phyloP scores from a whole-genome alignment of 2,329 filamentous ascomycete species.

The Lasiodiplodia hormozganensis region DNA sequence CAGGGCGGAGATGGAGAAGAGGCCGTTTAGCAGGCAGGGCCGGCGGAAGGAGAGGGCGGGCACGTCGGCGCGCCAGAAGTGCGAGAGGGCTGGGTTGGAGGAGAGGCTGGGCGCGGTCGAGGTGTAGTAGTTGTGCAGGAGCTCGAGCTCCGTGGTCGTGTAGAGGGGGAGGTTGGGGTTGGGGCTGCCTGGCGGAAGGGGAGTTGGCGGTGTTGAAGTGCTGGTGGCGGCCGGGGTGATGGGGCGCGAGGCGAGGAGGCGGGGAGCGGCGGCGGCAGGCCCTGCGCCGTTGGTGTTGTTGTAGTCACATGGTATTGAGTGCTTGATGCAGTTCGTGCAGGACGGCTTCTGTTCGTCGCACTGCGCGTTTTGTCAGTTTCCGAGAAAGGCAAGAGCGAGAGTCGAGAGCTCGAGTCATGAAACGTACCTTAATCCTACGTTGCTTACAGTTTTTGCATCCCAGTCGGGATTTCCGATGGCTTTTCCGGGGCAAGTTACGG shows the following conservation, averaged over 20 bases:
- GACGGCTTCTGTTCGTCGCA: slow-evolving; percentile 42
- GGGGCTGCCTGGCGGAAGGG: slow-evolving; percentile 27
- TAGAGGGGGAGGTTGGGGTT: neutral
- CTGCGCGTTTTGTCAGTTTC: slow-evolving; percentile 6
- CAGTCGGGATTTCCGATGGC: slow-evolving; percentile 21
- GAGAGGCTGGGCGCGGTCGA: slow-evolving; percentile 38
- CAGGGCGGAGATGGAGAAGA: slow-evolving; percentile 53
- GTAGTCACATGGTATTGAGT: slow-evolving; percentile 37
- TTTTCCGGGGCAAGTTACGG: neutral
- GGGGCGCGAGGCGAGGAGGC: neutral
- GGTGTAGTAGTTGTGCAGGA: slow-evolving; percentile 42
- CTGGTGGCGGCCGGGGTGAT: neutral
- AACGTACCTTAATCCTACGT: slow-evolving; percentile 17
- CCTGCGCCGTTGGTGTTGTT: neutral
- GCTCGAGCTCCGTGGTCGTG: slow-evolving; percentile 38
- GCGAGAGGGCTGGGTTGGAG: slow-evolving; percentile 32
- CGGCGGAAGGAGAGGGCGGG: slow-evolving; percentile 47
- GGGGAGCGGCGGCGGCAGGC: neutral
- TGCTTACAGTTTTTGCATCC: slow-evolving; percentile 19
- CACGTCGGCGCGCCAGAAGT: slow-evolving; percentile 35
- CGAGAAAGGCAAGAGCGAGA: neutral
- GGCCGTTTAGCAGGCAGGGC: slow-evolving; percentile 53
- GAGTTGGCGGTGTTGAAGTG: neutral
- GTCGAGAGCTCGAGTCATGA: neutral
- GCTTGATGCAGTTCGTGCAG: slow-evolving; percentile 42